Evolutionary conservation across 305 asterid genomes (phyloP), one percentile per base, ranked within the genome.

Genomic region (Stenogyne calaminthoides): DNA sequence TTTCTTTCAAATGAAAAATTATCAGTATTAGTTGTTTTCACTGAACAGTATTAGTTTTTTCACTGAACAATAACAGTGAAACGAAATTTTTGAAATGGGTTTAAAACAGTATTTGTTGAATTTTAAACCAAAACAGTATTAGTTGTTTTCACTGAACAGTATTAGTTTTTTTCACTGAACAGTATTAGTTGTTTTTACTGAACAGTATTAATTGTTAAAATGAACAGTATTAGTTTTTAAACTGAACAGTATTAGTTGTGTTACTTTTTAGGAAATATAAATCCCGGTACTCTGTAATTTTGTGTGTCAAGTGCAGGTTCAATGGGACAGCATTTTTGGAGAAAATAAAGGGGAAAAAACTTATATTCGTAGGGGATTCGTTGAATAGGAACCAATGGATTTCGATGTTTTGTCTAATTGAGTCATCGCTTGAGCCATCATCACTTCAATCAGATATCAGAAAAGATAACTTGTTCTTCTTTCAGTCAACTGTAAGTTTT

Each of bases 341-440:
- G 82, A 82, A 80, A 75, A 39, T 86, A 16, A 78, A 83, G 47
- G 91, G 85, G 44, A 86, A 86, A 40, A 82, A 27, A 77, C 56
- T 86, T 12, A 64, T 86, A 1, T 84, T 73, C 32, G 87, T 86
- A 0, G 91, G 91, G 0, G 91, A 86, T 74, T 86, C 91, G 0
- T 57, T 86, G 82, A 84, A 84, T 39, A 72, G 73, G 65, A 84
- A 84, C 40, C 91, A 84, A 51, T 84, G 82, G 81, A 32, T 42
- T 2, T 86, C 91, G 6, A 44, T 86, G 88, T 84, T 86, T 27
- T 86, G 90, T 60, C 51, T 86, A 19, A 29, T 84, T 7, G 85
- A 82, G 75, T 78, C 90, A 0, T 72, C 77, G 6, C 71, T 86
- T n/a, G 46, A 18, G 7, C 65, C n/a, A 4, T 56, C 83, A 6